phyloP scores from a whole-genome alignment of 495 filamentous ascomycete genomes.

The Penicillium silybi region DNA sequence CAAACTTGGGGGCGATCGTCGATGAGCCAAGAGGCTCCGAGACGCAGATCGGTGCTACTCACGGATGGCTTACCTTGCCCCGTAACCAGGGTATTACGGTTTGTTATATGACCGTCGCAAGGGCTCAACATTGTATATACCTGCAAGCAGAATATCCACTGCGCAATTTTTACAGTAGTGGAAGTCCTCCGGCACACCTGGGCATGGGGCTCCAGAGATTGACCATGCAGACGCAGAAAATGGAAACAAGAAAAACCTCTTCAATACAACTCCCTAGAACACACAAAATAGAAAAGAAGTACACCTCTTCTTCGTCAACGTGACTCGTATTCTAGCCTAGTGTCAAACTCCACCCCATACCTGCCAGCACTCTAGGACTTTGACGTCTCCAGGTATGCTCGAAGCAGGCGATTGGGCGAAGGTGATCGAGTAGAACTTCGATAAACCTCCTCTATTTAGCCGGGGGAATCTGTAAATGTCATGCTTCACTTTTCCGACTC shows the following conservation, averaged over 20 bases:
- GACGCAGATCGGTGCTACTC: too few relatives aligned
- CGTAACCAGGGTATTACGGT: too few relatives aligned
- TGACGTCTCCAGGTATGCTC: slow-evolving; percentile 5
- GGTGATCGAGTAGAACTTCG: slow-evolving; percentile 15
- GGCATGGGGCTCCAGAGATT: slow-evolving; percentile 15
- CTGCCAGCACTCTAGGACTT: not conserved
- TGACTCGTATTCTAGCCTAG: slow-evolving; percentile 21
- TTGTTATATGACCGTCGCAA: too few relatives aligned
- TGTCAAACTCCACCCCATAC: slow-evolving; percentile 17
- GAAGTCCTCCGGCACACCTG: slow-evolving; percentile 22
- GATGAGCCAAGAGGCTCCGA: too few relatives aligned
- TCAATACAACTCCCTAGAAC: slow-evolving; percentile 39
- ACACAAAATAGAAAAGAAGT: slow-evolving; percentile 32
- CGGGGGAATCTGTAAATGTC: slow-evolving; percentile 31
- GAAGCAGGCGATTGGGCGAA: slow-evolving; percentile 8
- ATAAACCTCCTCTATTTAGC: slow-evolving; percentile 22
- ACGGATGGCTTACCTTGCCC: too few relatives aligned
- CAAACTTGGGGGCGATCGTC: too few relatives aligned
- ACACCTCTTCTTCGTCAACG: slow-evolving; percentile 21
- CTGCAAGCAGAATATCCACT: not conserved
- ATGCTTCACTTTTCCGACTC: slow-evolving; percentile 30
- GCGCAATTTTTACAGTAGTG: not conserved
- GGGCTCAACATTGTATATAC: too few relatives aligned
- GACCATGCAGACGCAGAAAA: slow-evolving; percentile 27
- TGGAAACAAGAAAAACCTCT: slow-evolving; percentile 21